Percentiles rank a stretch among this genome's conserved stretches.
phyloP scores from a whole-genome alignment of 768 basidiomycete species.

The Lentinus tigrinus region DNA sequence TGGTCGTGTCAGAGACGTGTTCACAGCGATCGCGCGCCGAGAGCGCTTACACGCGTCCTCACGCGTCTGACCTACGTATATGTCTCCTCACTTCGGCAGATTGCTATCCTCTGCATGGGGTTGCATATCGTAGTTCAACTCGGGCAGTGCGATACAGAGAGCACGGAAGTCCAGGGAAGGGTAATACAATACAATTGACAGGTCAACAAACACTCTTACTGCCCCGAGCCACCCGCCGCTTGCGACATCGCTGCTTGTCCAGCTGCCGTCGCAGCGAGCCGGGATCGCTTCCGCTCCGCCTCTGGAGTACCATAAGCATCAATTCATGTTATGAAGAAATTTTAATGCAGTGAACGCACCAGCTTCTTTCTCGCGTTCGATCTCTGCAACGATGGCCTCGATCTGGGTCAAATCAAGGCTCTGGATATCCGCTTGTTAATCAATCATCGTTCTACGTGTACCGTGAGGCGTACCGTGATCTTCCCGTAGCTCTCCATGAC shows the following conservation, averaged over 20 bases:
- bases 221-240: constrained; percentile 43
- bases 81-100: too few relatives aligned
- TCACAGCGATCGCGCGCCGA: background rate
- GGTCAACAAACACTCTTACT: constrained; percentile 27
- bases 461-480: constrained; percentile 64
- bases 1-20: constrained; percentile 9
- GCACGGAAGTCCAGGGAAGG: background rate
- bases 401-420: constrained; percentile 86
- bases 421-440: constrained; percentile 39
- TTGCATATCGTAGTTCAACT: too few relatives aligned
- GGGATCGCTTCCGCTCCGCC: constrained; percentile 90
- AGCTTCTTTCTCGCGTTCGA: constrained; percentile 97
- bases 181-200: constrained; percentile 15
- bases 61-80: too few relatives aligned
- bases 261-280: constrained; percentile 89
- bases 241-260: constrained; percentile 86
- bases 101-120: too few relatives aligned
- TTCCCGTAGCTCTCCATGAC: constrained; percentile 96
- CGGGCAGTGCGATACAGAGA: background rate
- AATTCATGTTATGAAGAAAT: background rate
- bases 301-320: constrained; percentile 50
- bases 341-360: constrained; percentile 41
- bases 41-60: background rate
- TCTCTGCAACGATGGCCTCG: constrained; percentile 86
- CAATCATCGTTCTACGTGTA: background rate